Base-by-base conservation (phyloP, 306 rosid species). In the Prunus armeniaca region DNA sequence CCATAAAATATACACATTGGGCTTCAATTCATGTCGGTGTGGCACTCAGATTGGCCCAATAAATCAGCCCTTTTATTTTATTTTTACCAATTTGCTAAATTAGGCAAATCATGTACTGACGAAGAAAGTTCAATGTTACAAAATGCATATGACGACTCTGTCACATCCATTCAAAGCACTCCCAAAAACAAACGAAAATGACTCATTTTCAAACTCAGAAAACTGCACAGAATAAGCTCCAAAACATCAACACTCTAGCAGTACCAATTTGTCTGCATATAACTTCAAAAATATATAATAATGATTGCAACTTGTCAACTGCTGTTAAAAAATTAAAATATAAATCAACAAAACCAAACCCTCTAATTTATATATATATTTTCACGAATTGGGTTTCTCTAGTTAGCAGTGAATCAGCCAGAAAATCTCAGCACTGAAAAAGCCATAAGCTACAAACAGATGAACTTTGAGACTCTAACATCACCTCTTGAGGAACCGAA, bases 171-270 rank as follows among this genome's bases (percentile, higher is more conserved):
- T 34, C 41, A 34, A 34, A 34, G 41, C 41, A 34, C 2, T 34
- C 41, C 41, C 41, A 34, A 34, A 34, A 34, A 5, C 41, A 34
- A 34, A 34, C 41, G 8, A 34, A 34, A 6, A 34, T 34, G 41
- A 34, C 6, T 5, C 7, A 34, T 34, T 6, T 57, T 43, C 65
- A 84, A 71, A 75, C 72, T 55, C 83, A 52, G 1, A 60, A 76
- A 43, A 74, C 32, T 82, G 75, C 88, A 81, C 64, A 55, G 70
- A 70, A 69, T 62, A 79, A 56, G 76, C 61, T 80, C 81, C 83
- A 86, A 84, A 78, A 27, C 67, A 57, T 11, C 32, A 47, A 18
- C 68, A 65, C 69, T 69, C 69, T 69, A 73, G 20, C 74, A 32
- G 76, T 50, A 77, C 50, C 28, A 83, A 69, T 54, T 69, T 74